Evolutionary conservation across 1,284 basidiomycete genomes (phyloP).

Genomic region (Jaminaea rosea): DNA sequence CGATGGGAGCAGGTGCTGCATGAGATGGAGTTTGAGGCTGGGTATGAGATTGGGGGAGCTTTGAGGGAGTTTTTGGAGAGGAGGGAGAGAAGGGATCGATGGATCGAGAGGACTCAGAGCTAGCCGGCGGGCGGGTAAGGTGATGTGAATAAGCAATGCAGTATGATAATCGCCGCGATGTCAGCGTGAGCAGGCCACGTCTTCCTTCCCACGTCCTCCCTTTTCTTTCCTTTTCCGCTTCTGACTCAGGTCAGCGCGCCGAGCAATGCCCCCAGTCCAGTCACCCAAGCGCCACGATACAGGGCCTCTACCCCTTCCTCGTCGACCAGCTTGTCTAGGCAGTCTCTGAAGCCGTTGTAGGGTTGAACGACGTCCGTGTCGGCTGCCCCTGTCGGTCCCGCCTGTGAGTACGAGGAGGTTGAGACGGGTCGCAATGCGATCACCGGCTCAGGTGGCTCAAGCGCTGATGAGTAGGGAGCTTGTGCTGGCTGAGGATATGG

Average conservation of each 20-base stretch:
- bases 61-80: not conserved
- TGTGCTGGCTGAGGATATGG: too few relatives aligned
- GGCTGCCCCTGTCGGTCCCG: slow-evolving; percentile 1
- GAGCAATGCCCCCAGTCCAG: slow-evolving; percentile 14
- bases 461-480: too few relatives aligned
- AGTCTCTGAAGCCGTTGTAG: slow-evolving; percentile 37
- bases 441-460: slow-evolving; percentile 41
- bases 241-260: not conserved
- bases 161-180: not conserved
- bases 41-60: not conserved
- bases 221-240: not conserved
- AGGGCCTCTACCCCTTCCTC: slow-evolving; percentile 44
- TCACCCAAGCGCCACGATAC: slow-evolving; percentile 37
- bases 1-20: not conserved
- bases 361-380: slow-evolving; percentile 33
- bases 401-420: slow-evolving; percentile 5
- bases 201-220: not conserved
- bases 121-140: not conserved
- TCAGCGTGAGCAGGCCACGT: too few relatives aligned
- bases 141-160: not conserved
- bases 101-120: not conserved
- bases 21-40: not conserved
- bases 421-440: slow-evolving; percentile 42
- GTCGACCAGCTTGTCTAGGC: slow-evolving; percentile 41
- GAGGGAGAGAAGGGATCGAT: not conserved